phyloP scores from a whole-genome alignment of 306 rosid genomes.

The Castanopsis chinensis region DNA sequence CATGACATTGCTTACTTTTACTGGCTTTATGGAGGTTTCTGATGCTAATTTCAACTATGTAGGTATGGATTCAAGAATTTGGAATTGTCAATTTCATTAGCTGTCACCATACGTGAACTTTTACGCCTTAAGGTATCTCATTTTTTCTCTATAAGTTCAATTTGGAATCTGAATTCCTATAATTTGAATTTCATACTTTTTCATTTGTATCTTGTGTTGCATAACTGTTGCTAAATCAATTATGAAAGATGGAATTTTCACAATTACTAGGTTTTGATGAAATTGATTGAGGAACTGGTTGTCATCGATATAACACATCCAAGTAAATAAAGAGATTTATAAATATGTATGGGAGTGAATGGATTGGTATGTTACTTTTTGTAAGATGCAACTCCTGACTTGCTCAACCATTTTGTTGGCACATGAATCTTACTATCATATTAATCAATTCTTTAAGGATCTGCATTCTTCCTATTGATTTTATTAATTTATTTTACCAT shows the following conservation, averaged over 20 bases:
- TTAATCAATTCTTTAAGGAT: background rate
- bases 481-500: background rate
- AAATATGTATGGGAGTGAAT: background rate
- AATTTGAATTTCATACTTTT: background rate
- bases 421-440: background rate
- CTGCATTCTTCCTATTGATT: background rate
- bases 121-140: slow-evolving; percentile 59
- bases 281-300: background rate
- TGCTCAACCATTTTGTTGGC: background rate
- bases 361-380: background rate
- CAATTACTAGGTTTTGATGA: background rate
- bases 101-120: slow-evolving; percentile 65
- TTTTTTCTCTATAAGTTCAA: slow-evolving; percentile 5
- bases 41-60: slow-evolving; percentile 28
- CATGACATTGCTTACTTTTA: slow-evolving; percentile 10
- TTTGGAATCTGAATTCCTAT: background rate
- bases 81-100: slow-evolving; percentile 45
- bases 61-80: slow-evolving; percentile 46
- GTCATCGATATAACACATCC: too few species aligned
- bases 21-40: slow-evolving; percentile 22
- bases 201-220: background rate
- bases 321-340: too few species aligned
- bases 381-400: background rate
- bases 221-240: background rate
- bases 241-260: background rate